Evolutionary conservation across 306 rosid genomes (phyloP), one percentile per base, ranked within the genome.

Genomic region (Dalbergia cochinchinensis): DNA sequence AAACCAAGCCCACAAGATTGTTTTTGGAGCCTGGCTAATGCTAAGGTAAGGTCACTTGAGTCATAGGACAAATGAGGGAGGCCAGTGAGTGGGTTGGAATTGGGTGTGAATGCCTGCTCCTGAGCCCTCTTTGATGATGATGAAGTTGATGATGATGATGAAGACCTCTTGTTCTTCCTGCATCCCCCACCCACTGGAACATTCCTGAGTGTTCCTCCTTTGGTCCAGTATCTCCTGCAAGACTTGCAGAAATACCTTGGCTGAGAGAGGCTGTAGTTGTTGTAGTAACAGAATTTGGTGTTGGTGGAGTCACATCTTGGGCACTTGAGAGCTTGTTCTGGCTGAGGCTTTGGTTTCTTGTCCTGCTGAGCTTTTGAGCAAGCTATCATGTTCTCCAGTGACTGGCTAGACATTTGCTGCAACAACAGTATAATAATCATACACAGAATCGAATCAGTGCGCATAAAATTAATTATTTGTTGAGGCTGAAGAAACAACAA

Each of bases 141-240:
- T 4, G 58, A 16, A 14, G 59, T 5, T 13, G 57, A 50, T 13
- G 57, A 65, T 3, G 96, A 47, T 22, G 97, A 87, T 2, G 91
- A 88, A 20, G 91, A 87, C 39, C 98, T 89, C 73, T 88, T 93
- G 92, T 95, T 95, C 89, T 93, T 95, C 87, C 99, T 83, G 88
- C 98, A 95, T 2, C 97, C 98, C 51, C 99, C 99, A 64, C 99
- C 99, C 55, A 95, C 98, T 11, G 99, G 99, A 85, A 95, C 96
- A 84, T 95, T 95, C 77, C 99, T 90, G 53, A 95, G 75, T 2
- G 99, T 93, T 5, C 99, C 99, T 34, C 99, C 99, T 89, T 93
- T 93, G 8, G 98, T 95, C 99, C 99, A 95, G 78, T 95, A 95
- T 83, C 99, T 91, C 61, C 99, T 86, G 79, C 99, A 95, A 0